Percentiles rank a stretch among this genome's conserved stretches.
These are phyloP conservation scores for Brettanomyces bruxellensis DNA, from an alignment of 805 yeast genomes.

Conservation along the genomic window DNA sequence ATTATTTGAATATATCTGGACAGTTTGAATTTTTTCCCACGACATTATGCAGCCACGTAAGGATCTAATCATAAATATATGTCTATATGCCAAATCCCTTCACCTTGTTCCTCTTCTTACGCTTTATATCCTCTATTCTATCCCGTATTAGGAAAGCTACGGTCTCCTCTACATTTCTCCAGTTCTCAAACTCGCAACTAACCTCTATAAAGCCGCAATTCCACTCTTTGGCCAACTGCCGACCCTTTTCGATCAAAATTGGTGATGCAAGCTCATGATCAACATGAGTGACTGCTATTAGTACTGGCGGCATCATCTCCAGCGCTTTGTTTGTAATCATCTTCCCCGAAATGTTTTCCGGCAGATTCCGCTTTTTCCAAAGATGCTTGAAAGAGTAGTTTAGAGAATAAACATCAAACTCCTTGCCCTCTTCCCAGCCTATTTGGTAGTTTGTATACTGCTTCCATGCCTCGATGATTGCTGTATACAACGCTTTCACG, in stretches of 20 bases:
- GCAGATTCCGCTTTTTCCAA: conserved; percentile 35
- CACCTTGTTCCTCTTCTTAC: conserved; percentile 2
- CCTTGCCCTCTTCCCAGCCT: conserved; percentile 56
- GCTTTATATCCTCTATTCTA: conserved; percentile 33
- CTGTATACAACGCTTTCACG: conserved; percentile 39
- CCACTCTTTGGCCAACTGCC: conserved; percentile 50
- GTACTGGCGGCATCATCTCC: conserved; percentile 45
- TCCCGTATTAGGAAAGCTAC: conserved; percentile 52
- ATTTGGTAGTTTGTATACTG: conserved; percentile 49
- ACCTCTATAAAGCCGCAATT: conserved; percentile 54
- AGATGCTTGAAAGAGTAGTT: conserved; percentile 47
- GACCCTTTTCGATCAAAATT: conserved; percentile 47
- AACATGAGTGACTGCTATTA: conserved; percentile 58
- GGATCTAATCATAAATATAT: too few relatives aligned
- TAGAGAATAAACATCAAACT: conserved; percentile 56
- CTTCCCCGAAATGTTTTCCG: neutral
- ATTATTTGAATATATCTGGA: too few relatives aligned
- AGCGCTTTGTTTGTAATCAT: neutral
- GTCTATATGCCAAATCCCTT: neutral
- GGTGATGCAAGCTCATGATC: conserved; percentile 54
- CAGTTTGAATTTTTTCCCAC: too few relatives aligned
- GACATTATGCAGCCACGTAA: too few relatives aligned
- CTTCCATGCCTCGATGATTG: conserved; percentile 66
- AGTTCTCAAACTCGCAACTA: conserved; percentile 38
- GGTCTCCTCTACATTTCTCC: conserved; percentile 46